Percentiles rank a stretch among this genome's conserved stretches.
Evolutionary conservation across 495 filamentous ascomycete species (phyloP).

Genomic region (Xylaria intraflava): DNA sequence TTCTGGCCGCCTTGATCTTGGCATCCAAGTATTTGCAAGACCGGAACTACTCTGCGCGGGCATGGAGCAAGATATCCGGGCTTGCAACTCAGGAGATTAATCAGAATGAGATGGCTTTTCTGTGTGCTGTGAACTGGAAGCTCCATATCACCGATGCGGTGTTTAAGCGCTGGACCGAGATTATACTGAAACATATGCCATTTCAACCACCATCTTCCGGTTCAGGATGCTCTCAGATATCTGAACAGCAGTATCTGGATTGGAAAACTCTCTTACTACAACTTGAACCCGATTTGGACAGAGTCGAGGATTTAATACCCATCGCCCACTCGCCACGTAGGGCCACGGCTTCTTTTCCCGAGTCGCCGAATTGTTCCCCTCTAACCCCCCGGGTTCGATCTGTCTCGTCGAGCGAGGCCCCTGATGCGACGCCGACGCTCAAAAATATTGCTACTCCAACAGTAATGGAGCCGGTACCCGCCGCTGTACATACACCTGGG

Average conservation of each 20-base stretch:
- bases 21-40: conserved; percentile 97
- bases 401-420: neutral
- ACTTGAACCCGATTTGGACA: conserved; percentile 70
- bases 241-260: conserved; percentile 44
- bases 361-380: conserved; percentile 28
- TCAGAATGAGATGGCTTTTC: conserved; percentile 90
- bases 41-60: conserved; percentile 91
- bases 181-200: conserved; percentile 80
- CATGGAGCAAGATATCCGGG: conserved; percentile 98
- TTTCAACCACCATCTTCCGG: conserved; percentile 55
- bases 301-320: conserved; percentile 44
- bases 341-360: conserved; percentile 27
- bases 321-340: conserved; percentile 20
- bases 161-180: conserved; percentile 89
- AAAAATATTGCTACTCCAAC: conserved; percentile 43
- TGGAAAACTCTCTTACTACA: conserved; percentile 74
- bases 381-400: conserved; percentile 18
- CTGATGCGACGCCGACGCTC: conserved; percentile 42
- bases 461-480: conserved; percentile 55
- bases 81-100: conserved; percentile 88
- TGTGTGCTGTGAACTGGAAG: conserved; percentile 85
- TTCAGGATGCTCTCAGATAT: conserved; percentile 32
- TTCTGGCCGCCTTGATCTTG: conserved; percentile 84
- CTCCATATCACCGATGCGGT: conserved; percentile 83
- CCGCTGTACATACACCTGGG: conserved; percentile 46